Evolutionary conservation across 2,329 filamentous ascomycete species (phyloP).

Genomic region (Fusarium incarnatum): DNA sequence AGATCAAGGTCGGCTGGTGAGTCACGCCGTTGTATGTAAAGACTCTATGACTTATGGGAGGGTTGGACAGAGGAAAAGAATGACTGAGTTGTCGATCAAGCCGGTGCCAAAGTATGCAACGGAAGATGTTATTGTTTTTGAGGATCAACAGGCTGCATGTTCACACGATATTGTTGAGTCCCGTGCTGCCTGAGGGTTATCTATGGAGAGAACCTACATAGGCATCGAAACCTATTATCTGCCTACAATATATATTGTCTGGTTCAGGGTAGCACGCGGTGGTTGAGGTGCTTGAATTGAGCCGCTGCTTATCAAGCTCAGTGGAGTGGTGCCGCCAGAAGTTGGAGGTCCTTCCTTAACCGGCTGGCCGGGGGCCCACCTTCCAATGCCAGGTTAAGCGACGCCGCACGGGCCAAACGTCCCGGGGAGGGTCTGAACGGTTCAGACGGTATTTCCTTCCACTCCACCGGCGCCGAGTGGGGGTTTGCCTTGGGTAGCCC

Average conservation of each 20-base stretch:
- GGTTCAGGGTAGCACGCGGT: neutral
- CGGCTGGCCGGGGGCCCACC: slow-evolving; percentile 16
- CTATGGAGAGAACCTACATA: neutral
- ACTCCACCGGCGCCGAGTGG: slow-evolving; percentile 2
- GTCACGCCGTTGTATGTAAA: slow-evolving; percentile 5
- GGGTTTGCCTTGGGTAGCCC: neutral
- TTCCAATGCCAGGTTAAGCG: slow-evolving; percentile 10
- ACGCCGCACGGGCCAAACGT: slow-evolving; percentile 15
- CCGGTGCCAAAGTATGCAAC: neutral
- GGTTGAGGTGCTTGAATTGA: neutral
- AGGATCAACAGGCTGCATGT: neutral
- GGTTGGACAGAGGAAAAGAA: neutral
- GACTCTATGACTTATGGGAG: neutral
- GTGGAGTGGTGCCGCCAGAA: slow-evolving; percentile 3
- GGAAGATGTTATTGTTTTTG: neutral
- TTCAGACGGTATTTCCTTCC: slow-evolving; percentile 9
- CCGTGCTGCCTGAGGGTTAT: neutral
- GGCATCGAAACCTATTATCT: neutral
- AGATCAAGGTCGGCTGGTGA: neutral
- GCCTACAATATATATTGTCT: neutral
- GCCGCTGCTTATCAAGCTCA: neutral
- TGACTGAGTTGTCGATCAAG: neutral
- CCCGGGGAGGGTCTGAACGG: slow-evolving; percentile 5
- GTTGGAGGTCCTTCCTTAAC: slow-evolving; percentile 27
- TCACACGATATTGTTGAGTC: neutral